Percentiles rank a stretch among this genome's conserved stretches.
Conservation (phyloP, 2,329 filamentous ascomycete genomes). For the Nemania diffusa region DNA sequence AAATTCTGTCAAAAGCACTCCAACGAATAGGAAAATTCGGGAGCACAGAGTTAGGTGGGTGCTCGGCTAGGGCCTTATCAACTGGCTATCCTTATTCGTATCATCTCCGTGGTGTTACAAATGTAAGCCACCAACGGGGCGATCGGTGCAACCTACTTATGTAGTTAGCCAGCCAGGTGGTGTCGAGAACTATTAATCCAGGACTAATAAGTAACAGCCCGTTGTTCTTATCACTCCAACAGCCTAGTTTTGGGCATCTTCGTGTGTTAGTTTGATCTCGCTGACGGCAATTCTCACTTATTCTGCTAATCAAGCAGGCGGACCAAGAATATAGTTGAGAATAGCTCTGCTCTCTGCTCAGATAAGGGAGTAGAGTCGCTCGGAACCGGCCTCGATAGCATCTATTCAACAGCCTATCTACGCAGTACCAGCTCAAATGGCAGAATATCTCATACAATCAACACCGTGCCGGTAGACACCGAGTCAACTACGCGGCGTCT, state of each 20-base stretch:
- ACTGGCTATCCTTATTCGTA: conserved; percentile 19
- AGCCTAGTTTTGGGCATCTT: background rate
- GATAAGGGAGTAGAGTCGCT: conserved; percentile 1
- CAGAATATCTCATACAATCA: background rate
- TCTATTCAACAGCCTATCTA: background rate
- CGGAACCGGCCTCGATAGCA: background rate
- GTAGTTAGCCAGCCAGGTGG: background rate
- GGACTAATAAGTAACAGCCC: background rate
- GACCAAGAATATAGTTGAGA: background rate
- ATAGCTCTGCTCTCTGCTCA: background rate
- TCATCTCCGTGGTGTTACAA: conserved; percentile 10
- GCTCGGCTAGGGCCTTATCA: conserved; percentile 24
- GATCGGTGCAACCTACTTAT: background rate
- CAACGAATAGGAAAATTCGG: background rate
- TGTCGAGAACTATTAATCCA: background rate
- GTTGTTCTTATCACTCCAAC: background rate
- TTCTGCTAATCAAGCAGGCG: background rate
- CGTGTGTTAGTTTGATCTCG: background rate
- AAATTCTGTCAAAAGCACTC: background rate
- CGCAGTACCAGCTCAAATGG: too few species aligned
- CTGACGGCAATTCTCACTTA: background rate
- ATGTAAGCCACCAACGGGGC: conserved; percentile 8
- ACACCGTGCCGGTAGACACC: background rate
- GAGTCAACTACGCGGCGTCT: background rate
- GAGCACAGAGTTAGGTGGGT: background rate